Evolutionary conservation across 768 basidiomycete genomes (phyloP).

Genomic region (Pluteus cervinus): DNA sequence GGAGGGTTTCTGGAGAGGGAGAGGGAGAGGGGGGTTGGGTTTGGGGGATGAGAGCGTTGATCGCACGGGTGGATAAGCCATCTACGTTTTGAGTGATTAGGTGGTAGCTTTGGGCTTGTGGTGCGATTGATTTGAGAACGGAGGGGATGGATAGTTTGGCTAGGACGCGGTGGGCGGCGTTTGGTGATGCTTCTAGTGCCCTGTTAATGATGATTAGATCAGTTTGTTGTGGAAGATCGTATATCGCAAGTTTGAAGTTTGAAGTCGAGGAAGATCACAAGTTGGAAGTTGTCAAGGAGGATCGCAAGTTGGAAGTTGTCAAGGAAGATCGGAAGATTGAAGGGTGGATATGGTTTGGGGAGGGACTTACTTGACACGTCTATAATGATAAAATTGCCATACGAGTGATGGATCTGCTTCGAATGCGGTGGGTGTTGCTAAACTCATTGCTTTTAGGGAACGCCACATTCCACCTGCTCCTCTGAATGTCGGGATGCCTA

Average conservation of each 20-base stretch:
- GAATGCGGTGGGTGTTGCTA: conserved; percentile 28
- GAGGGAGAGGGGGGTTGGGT: no score
- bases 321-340: neutral
- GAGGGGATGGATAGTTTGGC: conserved; percentile 26
- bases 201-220: no score
- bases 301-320: no score
- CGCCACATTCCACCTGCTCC: conserved; percentile 19
- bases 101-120: conserved; percentile 12
- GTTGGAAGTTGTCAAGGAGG: no score
- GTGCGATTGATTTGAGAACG: conserved; percentile 18
- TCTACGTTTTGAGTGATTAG: conserved; percentile 40
- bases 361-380: conserved; percentile 18
- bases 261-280: no score
- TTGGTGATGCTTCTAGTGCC: conserved; percentile 27
- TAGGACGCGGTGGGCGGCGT: conserved; percentile 33
- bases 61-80: conserved; percentile 25
- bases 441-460: conserved; percentile 15
- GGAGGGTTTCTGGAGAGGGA: no score
- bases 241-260: no score
- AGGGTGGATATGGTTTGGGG: neutral
- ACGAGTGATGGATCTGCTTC: conserved; percentile 22
- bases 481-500: conserved; percentile 21
- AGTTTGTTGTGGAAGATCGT: no score
- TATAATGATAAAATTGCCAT: conserved; percentile 35
- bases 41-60: conserved; percentile 8